Conservation (phyloP, 1,284 basidiomycete genomes). For the Malassezia vespertilionis region DNA sequence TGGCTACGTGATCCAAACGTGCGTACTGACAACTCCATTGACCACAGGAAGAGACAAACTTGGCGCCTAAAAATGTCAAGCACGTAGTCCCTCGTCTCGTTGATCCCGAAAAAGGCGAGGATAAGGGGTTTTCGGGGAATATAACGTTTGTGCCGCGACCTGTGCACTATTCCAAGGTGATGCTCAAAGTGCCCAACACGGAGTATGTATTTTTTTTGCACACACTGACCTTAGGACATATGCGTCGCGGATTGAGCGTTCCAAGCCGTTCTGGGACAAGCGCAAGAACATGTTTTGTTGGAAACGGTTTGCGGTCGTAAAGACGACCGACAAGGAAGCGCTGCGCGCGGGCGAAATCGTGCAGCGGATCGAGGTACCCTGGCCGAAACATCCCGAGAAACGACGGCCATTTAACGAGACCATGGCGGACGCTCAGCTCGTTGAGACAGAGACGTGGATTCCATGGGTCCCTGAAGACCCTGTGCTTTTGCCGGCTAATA, state of each 20-base stretch:
- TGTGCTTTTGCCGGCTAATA: constrained; percentile 24
- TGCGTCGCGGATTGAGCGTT: constrained; percentile 32
- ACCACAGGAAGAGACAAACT: constrained; percentile 26
- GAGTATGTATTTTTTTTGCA: constrained; percentile 9
- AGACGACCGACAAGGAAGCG: constrained; percentile 22
- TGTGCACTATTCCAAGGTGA: constrained; percentile 45
- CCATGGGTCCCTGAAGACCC: constrained; percentile 44
- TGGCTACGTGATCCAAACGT: constrained; percentile 35
- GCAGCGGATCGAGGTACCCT: constrained; percentile 38
- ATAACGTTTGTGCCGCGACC: constrained; percentile 32
- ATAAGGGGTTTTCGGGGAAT: constrained; percentile 38
- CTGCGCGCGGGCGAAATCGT: constrained; percentile 21
- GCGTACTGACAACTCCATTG: background rate
- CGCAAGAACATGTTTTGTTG: constrained; percentile 32
- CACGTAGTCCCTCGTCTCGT: constrained; percentile 34
- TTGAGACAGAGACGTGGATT: constrained; percentile 35
- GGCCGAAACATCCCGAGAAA: constrained; percentile 31
- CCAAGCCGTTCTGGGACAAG: constrained; percentile 28
- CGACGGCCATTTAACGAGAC: constrained; percentile 11
- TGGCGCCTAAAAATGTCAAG: constrained; percentile 33
- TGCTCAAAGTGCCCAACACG: constrained; percentile 41
- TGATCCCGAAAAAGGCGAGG: constrained; percentile 25
- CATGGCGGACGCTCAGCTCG: constrained; percentile 22
- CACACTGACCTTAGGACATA: constrained; percentile 14
- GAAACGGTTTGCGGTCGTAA: constrained; percentile 41